Conservation (phyloP, 2,329 filamentous ascomycete genomes). For the Dichotomopilus funicola region DNA sequence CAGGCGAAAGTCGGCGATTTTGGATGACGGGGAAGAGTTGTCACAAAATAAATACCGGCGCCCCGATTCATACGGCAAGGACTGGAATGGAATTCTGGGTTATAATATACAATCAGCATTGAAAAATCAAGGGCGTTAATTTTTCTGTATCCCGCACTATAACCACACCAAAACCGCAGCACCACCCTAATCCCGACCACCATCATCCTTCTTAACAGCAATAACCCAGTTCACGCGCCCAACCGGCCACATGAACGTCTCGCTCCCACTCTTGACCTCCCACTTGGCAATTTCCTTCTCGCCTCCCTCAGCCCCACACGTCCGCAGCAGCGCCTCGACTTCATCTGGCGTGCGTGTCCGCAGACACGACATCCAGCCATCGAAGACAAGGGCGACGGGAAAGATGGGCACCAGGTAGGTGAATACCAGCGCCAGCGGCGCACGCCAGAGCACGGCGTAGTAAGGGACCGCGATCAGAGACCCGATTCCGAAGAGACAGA, state of each 20-base stretch:
- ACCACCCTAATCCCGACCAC: not conserved
- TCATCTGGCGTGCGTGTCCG: constrained; percentile 62
- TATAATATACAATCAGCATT: constrained; percentile 16
- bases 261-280: constrained; percentile 43
- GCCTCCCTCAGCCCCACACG: constrained; percentile 38
- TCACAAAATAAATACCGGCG: not conserved
- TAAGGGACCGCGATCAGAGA: constrained; percentile 47
- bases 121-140: constrained; percentile 16
- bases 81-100: constrained; percentile 14
- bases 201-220: constrained; percentile 32
- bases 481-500: constrained; percentile 46
- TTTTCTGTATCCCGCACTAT: constrained; percentile 10
- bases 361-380: constrained; percentile 61
- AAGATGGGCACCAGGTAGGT: constrained; percentile 61
- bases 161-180: not conserved
- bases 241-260: constrained; percentile 44
- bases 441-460: constrained; percentile 46
- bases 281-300: constrained; percentile 33
- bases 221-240: constrained; percentile 49
- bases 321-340: constrained; percentile 52
- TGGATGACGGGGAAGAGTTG: constrained; percentile 4
- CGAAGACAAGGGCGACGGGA: constrained; percentile 61
- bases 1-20: not conserved
- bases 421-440: constrained; percentile 53
- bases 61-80: not conserved